Conservation (phyloP, 306 rosid genomes). For the apple (Malus domestica) region DNA sequence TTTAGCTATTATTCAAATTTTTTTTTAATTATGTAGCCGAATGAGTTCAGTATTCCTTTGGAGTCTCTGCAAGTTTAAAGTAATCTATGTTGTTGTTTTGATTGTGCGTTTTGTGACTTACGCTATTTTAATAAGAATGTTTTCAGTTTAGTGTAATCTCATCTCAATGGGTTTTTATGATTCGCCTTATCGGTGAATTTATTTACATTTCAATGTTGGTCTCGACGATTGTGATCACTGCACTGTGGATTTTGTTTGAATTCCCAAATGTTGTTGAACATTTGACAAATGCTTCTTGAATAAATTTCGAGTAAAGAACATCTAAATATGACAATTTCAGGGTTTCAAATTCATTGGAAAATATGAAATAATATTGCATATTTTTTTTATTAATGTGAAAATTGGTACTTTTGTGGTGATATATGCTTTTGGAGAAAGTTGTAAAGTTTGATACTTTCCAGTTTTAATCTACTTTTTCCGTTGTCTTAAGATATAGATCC, state of each 20-base stretch:
- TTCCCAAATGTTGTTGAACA: not conserved
- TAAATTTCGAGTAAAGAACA: no score
- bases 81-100: not conserved
- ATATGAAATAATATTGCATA: no score
- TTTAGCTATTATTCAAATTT: no score
- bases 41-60: conserved; percentile 43
- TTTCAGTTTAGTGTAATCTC: not conserved
- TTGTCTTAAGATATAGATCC: no score
- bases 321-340: not conserved
- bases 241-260: not conserved
- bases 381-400: no score
- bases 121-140: not conserved
- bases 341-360: no score
- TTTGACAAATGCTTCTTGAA: no score
- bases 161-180: not conserved
- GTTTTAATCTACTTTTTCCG: no score
- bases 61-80: conserved; percentile 32
- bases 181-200: not conserved
- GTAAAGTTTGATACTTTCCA: no score
- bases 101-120: conserved; percentile 8
- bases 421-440: no score
- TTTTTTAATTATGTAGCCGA: no score
- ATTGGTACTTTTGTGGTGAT: no score
- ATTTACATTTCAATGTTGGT: not conserved
- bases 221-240: not conserved